Evolutionary conservation across 257 asterid genomes (phyloP), one percentile per base, ranked within the genome.

Genomic region (Jasminum sambac): DNA sequence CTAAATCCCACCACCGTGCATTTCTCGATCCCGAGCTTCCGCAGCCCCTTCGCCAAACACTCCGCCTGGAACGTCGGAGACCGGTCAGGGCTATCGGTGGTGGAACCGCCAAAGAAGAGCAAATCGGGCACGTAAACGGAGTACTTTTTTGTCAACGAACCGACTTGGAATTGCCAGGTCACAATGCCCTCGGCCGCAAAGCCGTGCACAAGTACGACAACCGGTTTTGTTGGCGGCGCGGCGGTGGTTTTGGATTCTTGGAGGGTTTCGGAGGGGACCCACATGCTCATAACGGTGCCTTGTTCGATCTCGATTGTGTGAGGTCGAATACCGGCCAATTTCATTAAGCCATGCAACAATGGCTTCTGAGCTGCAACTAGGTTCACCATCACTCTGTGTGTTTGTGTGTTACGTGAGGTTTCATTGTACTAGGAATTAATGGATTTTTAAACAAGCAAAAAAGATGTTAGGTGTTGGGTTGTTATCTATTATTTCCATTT

Each of bases 81-180:
- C 50, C 98, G 42, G 81, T 92, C 95, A 7, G 55, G 42, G 5
- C 73, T 83, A 34, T 88, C 92, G 25, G 92, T 90, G 64, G 64
- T 69, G 6, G 98, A 90, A 0, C 91, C 90, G 0, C 98, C 98
- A 60, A 92, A 92, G 89, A 92, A 92, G 55, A 92, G 90, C 46
- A 92, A 90, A 85, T 90, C 98, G 36, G 97, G 95, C 23, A 90
- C 82, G 76, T 90, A 92, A 0, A 92, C 96, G 0, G 92, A 82
- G 88, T 86, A 87, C 12, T 84, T 84, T 52, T 85, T 90, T 1
- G 96, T 78, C 42, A 92, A 73, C 0, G 96, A 70, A 0, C 94
- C 96, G 13, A 90, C 78, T 71, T 90, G 96, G 76, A 90, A 90
- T 67, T 88, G 97, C 97, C 97, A 90, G 1, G 97, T 90, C 38